Evolutionary conservation across 148 eudicot genomes (phyloP), one percentile per base, ranked within the genome.

Genomic region (Cornus florida): DNA sequence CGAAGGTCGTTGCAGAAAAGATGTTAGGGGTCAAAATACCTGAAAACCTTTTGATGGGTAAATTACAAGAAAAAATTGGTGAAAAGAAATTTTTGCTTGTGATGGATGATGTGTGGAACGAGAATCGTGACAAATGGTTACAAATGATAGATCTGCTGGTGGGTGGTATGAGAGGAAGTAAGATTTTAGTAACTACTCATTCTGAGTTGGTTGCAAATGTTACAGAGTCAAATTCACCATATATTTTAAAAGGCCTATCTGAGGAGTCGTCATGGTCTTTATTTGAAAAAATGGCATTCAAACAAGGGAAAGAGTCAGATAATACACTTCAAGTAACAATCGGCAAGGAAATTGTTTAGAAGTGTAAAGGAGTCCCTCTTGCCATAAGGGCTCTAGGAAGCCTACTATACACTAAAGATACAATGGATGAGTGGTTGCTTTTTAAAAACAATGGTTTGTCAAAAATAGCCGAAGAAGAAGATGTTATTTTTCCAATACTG

Each of bases 291-390:
- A 28, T 28, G 28, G 28, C 28, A 28, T 28, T 28, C 28, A 28
- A 28, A 28, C 28, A 28, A n/a, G 28, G 28, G 28, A 28, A 28
- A 28, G 28, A 28, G 28, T 28, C 28, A 1, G 28, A 28, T 0
- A 28, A 28, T 28, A 28, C 28, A 28, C 1, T 28, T 28, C 28
- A 28, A 24, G 14, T 57, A 2, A 28, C 33, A 16, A 77, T 83
- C 31, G 89, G 87, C 11, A 28, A 28, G 28, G 53, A 71, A 0
- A 83, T 83, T 38, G 82, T 82, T 6, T 16, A 74, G 11, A 89
- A 79, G 28, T 89, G 89, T 71, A 35, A 32, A 0, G 84, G 81
- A 5, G 66, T 82, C 7, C 84, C 77, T 6, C 59, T 82, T 5
- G 77, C 77, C 0, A 65, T 33, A 6, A 82, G 72, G 20, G 74